These are phyloP conservation scores for Entonaema liquescens DNA, from an alignment of 495 filamentous ascomycete genomes.

Conservation along the genomic window DNA sequence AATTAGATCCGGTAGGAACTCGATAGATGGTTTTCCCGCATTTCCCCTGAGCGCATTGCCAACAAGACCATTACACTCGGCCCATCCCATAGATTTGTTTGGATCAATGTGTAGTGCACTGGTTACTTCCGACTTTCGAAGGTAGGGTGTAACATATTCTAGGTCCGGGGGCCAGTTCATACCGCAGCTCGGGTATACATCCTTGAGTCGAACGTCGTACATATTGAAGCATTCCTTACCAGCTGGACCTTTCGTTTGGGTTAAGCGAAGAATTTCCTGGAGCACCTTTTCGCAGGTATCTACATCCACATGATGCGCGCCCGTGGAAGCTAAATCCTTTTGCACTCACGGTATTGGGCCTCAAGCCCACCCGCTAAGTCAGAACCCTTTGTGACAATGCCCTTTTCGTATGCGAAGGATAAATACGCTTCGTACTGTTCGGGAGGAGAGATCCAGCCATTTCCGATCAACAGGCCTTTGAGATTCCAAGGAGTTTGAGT, in stretches of 20 bases:
- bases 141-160: constrained; percentile 76
- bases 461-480: constrained; percentile 90
- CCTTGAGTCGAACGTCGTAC: constrained; percentile 89
- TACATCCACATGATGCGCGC: constrained; percentile 71
- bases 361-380: constrained; percentile 68
- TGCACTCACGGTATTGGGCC: constrained; percentile 56
- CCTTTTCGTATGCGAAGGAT: constrained; percentile 76
- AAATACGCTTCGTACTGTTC: constrained; percentile 94
- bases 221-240: constrained; percentile 80
- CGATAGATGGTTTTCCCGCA: constrained; percentile 75
- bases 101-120: constrained; percentile 82
- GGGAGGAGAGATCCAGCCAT: constrained; percentile 91
- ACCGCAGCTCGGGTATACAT: constrained; percentile 79
- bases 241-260: constrained; percentile 55
- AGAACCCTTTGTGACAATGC: constrained; percentile 72
- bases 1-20: constrained; percentile 79
- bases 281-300: constrained; percentile 77
- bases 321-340: constrained; percentile 69
- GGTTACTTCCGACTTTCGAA: constrained; percentile 81
- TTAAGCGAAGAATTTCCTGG: constrained; percentile 69
- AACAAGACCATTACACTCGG: constrained; percentile 87
- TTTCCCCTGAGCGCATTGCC: constrained; percentile 69
- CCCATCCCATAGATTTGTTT: constrained; percentile 85
- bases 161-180: constrained; percentile 97
- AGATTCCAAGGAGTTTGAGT: constrained; percentile 74